Base-by-base conservation (phyloP, 2,329 filamentous ascomycete genomes). In the Endocalyx cinctus region DNA sequence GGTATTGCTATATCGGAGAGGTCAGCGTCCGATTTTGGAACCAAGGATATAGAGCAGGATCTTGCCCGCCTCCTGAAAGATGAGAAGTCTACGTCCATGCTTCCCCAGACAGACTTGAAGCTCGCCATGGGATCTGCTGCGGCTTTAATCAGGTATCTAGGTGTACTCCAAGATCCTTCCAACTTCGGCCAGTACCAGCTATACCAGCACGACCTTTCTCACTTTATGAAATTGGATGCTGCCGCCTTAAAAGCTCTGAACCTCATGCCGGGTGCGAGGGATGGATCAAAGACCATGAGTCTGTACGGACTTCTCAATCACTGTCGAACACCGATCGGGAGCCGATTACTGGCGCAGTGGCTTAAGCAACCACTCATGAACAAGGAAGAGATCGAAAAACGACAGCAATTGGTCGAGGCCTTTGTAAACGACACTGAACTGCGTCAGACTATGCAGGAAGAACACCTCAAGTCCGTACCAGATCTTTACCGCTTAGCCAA, bases 171-270 rank as follows among this genome's bases (percentile, higher is more conserved):
- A 18, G 92, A 98, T 56, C 69, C 86, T 1, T 87, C 86, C 35
- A 98, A 98, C 61, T 97, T 96, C 59, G 92, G 94, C 4, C 90
- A 98, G 55, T 98, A 94, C 55, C 87, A 90, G 58, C 75, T 98
- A 12, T 98, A 97, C 55, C 92, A 98, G 61, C 92, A 98, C 60
- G 92, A 98, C 55, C 66, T 98, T 27, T 83, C 89, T 2, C 89
- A 98, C 52, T 98, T 87, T 59, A 98, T 98, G 92, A 98, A 96
- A 63, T 72, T 98, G 5, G 92, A 98, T 60, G 88, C 94, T 1
- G 87, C 92, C 1, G 92, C 92, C 1, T 68, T 98, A 27, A 90
- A 94, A 52, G 92, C 92, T 1, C 72, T 98, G 34, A 98, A 98
- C 51, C 74, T 98, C 23, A 97, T 98, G 89, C 94, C 92, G 5